Conservation (phyloP, 1,284 basidiomycete genomes). For the Microbotryum scabiosae region DNA sequence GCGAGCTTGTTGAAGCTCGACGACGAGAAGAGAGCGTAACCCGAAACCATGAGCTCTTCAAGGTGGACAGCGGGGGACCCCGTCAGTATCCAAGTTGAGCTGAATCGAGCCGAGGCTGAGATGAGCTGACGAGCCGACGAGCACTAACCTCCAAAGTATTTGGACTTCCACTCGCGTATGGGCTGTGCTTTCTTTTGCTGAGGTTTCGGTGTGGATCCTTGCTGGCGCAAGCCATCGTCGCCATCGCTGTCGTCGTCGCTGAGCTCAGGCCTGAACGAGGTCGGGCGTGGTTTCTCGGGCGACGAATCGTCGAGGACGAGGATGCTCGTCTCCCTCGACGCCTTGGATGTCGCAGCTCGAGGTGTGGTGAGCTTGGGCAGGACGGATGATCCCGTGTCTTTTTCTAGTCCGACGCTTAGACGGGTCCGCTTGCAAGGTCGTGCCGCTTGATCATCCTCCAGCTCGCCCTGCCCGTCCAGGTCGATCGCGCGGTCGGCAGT, state of each 20-base stretch:
- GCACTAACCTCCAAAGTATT: conserved; percentile 23
- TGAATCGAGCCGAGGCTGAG: background rate
- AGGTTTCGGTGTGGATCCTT: background rate
- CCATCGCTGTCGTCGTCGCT: background rate
- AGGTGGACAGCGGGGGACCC: background rate
- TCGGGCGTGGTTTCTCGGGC: no score
- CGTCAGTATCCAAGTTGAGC: background rate
- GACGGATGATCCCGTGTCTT: no score
- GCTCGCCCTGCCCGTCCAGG: no score
- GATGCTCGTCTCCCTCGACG: no score
- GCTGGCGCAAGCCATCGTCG: background rate
- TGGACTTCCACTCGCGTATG: background rate
- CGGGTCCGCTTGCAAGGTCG: no score
- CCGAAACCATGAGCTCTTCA: conserved; percentile 18
- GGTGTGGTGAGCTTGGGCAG: no score
- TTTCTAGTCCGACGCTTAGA: no score
- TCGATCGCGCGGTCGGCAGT: no score
- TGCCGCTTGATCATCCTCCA: no score
- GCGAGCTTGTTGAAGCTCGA: conserved; percentile 15
- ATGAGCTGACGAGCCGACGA: background rate
- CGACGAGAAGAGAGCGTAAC: conserved; percentile 9
- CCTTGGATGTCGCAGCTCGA: no score
- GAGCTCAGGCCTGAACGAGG: background rate
- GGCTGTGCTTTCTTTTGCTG: no score
- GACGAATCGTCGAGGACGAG: no score